Base-by-base conservation (phyloP, 805 yeast genomes). In the Candida loeiensis region DNA sequence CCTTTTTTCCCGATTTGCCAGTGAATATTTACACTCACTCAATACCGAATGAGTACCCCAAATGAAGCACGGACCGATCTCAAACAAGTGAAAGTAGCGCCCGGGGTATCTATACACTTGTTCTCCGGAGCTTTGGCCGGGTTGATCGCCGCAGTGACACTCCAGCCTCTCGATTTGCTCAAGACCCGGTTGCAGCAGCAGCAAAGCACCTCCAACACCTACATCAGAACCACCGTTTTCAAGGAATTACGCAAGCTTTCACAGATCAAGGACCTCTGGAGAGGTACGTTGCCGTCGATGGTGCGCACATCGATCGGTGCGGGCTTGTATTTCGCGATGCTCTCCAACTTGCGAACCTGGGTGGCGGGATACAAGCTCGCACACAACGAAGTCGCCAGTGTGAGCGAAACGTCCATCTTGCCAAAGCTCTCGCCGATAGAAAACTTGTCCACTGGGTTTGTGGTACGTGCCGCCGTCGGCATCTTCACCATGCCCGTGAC, bases 401-500 rank as follows among this genome's bases (percentile, higher is more conserved):
- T 31, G 26, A 33, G 36, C 31, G 46, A 56, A 6, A 59, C 63
- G 16, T 76, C 74, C 25, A 74, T 61, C 13, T 65, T 91, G 40
- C 98, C 98, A 3, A 80, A 77, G 54, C 70, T 93, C 26, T 68
- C 85, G 2, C 80, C 79, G 47, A 50, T 65, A 22, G 89, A 81
- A 44, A 93, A 93, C 56, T 62, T 90, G 37, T 38, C 76, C 5
- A 73, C 90, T 0, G 98, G 99, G 3, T 85, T 86, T 31, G 51
- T 80, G 2, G 81, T 95, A 1, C 69, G 99, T 41, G 88, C 89
- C 0, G 42, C 76, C 1, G 95, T 89, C 2, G 99, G 99, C 2
- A 74, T 82, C 46, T 46, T 86, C 6, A 87, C 96, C 4, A 93
- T 93, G 99, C 99, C 99, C 0, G 75, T 93, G 7, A 93, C 99